phyloP scores from a whole-genome alignment of 169 alveolate genomes.

The Perkinsus marinus region DNA sequence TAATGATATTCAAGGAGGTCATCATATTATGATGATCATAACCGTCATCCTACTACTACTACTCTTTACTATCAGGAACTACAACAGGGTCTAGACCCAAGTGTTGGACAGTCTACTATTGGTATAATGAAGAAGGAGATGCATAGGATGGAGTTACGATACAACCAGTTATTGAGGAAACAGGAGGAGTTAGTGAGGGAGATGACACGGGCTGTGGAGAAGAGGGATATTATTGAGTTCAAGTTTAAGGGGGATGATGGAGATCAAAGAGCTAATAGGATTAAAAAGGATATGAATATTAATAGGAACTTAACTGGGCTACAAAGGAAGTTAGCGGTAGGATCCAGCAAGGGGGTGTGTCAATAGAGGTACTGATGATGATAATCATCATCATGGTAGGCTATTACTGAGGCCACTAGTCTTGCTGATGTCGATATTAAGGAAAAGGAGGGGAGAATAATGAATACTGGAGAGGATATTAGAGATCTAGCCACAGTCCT shows the following conservation, averaged over 20 bases:
- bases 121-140: constrained; percentile 60
- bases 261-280: background rate
- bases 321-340: background rate
- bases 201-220: constrained; percentile 49
- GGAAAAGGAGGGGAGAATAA: background rate
- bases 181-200: constrained; percentile 60
- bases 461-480: background rate
- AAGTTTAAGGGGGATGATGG: background rate
- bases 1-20: constrained; percentile 19
- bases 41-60: too few relatives aligned
- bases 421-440: background rate
- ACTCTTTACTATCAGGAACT: background rate
- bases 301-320: background rate
- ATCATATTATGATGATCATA: too few relatives aligned
- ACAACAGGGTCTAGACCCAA: constrained; percentile 64
- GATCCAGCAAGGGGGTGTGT: background rate
- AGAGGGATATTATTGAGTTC: background rate
- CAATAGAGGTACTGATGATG: background rate
- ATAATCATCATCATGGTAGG: background rate
- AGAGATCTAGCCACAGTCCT: background rate
- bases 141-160: constrained; percentile 62
- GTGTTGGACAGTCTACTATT: constrained; percentile 62
- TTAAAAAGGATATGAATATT: background rate
- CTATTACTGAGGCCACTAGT: background rate
- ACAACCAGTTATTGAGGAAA: constrained; percentile 44